Conservation (phyloP, 2,329 filamentous ascomycete genomes). For the Colletotrichum higginsianum region DNA sequence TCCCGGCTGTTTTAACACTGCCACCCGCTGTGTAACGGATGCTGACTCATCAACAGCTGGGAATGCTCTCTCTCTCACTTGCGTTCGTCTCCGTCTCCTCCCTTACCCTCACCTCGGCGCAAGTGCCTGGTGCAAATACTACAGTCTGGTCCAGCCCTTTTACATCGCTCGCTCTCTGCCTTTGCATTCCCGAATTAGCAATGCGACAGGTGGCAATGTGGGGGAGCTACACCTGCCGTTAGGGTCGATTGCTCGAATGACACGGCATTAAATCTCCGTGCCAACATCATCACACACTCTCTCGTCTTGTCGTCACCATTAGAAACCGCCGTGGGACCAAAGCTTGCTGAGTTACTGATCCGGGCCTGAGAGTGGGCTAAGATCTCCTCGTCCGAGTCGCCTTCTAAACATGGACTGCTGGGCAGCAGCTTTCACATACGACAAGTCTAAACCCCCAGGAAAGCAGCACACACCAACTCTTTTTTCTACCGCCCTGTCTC, state of each 20-base stretch:
- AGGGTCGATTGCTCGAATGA: neutral
- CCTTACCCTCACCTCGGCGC: neutral
- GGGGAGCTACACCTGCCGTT: neutral
- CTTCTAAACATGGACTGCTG: neutral
- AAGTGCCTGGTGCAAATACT: neutral
- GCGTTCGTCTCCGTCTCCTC: too few relatives aligned
- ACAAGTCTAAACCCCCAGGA: too few relatives aligned
- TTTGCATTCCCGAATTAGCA: neutral
- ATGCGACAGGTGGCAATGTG: neutral
- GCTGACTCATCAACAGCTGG: neutral
- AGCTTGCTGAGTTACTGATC: neutral
- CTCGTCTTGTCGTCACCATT: neutral
- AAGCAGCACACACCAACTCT: neutral
- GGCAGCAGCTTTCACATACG: too few relatives aligned
- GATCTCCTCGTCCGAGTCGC: neutral
- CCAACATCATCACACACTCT: too few relatives aligned
- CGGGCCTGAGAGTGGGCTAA: neutral
- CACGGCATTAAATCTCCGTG: too few relatives aligned
- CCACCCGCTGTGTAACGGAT: too few relatives aligned
- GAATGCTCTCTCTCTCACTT: rapidly evolving
- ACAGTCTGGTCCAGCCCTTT: neutral
- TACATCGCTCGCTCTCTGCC: too few relatives aligned
- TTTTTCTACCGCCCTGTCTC: neutral
- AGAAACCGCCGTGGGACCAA: neutral
- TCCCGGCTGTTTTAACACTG: rapidly evolving